These are phyloP conservation scores for Kalaharituber pfeilii DNA, from an alignment of 2,329 filamentous ascomycete genomes.

Conservation along the genomic window DNA sequence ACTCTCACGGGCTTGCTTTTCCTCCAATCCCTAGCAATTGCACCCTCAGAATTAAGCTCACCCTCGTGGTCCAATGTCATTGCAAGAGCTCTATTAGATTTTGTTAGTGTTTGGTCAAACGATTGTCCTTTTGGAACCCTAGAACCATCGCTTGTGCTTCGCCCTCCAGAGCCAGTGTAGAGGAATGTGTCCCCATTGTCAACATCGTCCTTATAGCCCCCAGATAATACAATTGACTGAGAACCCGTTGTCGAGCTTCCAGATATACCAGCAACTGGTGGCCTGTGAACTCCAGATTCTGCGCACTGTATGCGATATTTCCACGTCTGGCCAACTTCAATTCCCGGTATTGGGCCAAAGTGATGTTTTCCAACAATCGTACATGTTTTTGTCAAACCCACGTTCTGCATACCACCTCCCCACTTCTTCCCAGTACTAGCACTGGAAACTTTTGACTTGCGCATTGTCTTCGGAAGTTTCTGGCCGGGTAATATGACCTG, in stretches of 20 bases:
- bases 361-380: neutral
- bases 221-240: neutral
- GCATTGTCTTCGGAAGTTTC: neutral
- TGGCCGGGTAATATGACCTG: constrained; percentile 1
- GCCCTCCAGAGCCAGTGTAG: neutral
- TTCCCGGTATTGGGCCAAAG: constrained; percentile 13
- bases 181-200: neutral
- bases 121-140: neutral
- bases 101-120: neutral
- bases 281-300: constrained; percentile 11
- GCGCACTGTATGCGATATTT: constrained; percentile 11
- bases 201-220: neutral
- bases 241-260: neutral
- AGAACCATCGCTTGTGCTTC: neutral
- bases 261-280: neutral
- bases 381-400: neutral
- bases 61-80: neutral
- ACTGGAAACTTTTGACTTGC: neutral
- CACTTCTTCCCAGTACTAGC: neutral
- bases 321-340: constrained; percentile 15
- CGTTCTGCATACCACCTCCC: neutral
- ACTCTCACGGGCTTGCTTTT: neutral
- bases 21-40: neutral
- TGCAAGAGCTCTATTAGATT: neutral
- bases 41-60: neutral